Percentiles rank a stretch among this genome's conserved stretches.
These are phyloP conservation scores for Helicostylum pulchrum DNA, from an alignment of 192 early-diverging fungal species.

Conservation along the genomic window DNA sequence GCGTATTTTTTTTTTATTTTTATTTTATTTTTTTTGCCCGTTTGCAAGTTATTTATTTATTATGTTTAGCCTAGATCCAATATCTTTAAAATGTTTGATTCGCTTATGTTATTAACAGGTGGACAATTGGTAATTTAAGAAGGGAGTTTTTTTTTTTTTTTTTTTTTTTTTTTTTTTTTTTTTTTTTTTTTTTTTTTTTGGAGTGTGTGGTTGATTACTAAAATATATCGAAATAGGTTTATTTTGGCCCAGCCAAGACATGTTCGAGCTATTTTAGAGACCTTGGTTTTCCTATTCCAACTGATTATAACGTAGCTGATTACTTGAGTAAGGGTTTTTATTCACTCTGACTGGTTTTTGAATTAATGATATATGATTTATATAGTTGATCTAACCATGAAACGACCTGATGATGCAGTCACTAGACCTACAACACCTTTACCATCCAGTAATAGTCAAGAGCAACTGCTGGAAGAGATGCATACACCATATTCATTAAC, in stretches of 20 bases:
- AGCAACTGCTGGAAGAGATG: conserved; percentile 3
- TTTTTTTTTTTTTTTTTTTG: too few species aligned
- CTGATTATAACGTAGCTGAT: conserved; percentile 79
- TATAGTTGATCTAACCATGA: conserved; percentile 38
- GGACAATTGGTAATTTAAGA: conserved; percentile 50
- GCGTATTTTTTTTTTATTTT: conserved; percentile 2
- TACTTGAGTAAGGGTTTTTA: conserved; percentile 38
- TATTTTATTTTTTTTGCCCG: too few species aligned
- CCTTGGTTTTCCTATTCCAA: conserved; percentile 66
- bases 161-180: too few species aligned
- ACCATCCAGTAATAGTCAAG: conserved; percentile 11
- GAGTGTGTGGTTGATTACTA: not conserved
- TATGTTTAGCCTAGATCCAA: conserved; percentile 42
- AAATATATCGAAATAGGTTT: conserved; percentile 38
- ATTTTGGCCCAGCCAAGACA: conserved; percentile 61
- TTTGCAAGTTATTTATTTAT: not conserved
- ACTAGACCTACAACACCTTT: conserved; percentile 18
- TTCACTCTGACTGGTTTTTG: too few species aligned
- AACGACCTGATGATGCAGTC: conserved; percentile 21
- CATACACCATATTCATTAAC: not conserved
- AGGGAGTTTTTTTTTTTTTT: not conserved
- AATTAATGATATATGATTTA: too few species aligned
- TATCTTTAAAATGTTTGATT: conserved; percentile 58
- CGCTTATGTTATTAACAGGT: conserved; percentile 60
- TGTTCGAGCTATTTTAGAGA: conserved; percentile 63